These are phyloP conservation scores for Plasmodium gonderi DNA, from an alignment of 169 alveolate genomes.

Conservation along the genomic window DNA sequence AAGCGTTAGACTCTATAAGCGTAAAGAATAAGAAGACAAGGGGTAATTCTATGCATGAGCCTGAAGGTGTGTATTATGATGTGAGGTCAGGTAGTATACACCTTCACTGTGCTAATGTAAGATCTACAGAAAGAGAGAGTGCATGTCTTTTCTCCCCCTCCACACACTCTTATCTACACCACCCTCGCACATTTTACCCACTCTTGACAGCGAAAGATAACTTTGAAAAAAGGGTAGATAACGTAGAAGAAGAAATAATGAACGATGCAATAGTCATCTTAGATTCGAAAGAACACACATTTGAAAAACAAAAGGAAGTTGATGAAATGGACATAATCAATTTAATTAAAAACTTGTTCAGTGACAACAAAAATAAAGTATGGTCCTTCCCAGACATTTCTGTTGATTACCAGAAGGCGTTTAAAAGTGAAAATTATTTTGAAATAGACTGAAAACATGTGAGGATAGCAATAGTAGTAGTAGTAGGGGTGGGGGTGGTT, in stretches of 20 bases:
- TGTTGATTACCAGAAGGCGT: slow-evolving; percentile 64
- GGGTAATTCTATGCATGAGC: slow-evolving; percentile 5
- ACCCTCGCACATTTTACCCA: not conserved
- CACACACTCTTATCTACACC: not conserved
- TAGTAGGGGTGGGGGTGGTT: too few species aligned
- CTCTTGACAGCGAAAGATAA: not conserved
- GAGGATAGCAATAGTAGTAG: too few species aligned
- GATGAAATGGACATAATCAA: slow-evolving; percentile 27
- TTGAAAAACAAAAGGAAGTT: not conserved
- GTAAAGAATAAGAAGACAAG: slow-evolving; percentile 30
- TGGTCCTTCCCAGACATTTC: slow-evolving; percentile 41
- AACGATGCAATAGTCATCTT: slow-evolving; percentile 52
- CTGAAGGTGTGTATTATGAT: not conserved
- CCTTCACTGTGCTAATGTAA: too few species aligned
- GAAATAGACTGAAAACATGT: slow-evolving; percentile 24
- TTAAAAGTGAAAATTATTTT: slow-evolving; percentile 46
- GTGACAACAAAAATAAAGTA: slow-evolving; percentile 16
- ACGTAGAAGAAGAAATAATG: not conserved
- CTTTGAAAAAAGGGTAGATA: slow-evolving; percentile 19
- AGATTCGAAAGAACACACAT: not conserved
- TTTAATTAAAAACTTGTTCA: slow-evolving; percentile 30
- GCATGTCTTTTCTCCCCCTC: not conserved
- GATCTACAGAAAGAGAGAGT: too few species aligned
- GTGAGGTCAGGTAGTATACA: too few species aligned
- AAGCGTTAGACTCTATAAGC: not conserved